Conservation (phyloP, 495 filamentous ascomycete genomes). For the Apodospora peruviana region DNA sequence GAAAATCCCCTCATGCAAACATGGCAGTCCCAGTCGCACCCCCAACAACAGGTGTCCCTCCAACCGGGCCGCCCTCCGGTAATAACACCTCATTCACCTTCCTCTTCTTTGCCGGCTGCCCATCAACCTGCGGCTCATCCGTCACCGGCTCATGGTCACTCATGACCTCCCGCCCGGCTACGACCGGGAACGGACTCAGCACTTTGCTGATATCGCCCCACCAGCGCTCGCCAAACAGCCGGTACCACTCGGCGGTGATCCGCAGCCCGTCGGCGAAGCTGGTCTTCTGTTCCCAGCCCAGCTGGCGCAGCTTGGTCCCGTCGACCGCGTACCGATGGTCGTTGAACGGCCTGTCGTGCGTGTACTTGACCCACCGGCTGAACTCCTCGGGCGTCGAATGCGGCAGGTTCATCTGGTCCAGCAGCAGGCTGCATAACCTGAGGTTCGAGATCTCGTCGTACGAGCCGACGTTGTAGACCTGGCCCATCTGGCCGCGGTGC, state of each 20-base stretch:
- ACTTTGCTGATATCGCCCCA: constrained; percentile 69
- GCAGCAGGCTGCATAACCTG: constrained; percentile 52
- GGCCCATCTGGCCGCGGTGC: constrained; percentile 59
- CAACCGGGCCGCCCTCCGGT: neutral
- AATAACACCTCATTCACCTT: constrained; percentile 21
- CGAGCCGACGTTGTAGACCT: constrained; percentile 71
- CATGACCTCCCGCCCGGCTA: constrained; percentile 44
- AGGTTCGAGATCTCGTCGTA: constrained; percentile 61
- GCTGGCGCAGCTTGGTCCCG: constrained; percentile 53
- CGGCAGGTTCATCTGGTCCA: constrained; percentile 45
- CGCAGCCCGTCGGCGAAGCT: constrained; percentile 56
- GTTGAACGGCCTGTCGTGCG: constrained; percentile 67
- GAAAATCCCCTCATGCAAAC: too few species aligned
- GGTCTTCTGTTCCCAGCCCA: constrained; percentile 65
- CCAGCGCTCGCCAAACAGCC: constrained; percentile 55
- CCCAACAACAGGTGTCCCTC: too few species aligned
- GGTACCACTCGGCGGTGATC: constrained; percentile 68
- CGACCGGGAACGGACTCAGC: constrained; percentile 53
- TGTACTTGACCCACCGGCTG: constrained; percentile 55
- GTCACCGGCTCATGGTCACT: constrained; percentile 44
- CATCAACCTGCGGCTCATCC: constrained; percentile 30
- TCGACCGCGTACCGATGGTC: constrained; percentile 66
- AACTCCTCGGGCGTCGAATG: constrained; percentile 38
- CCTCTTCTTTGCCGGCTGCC: constrained; percentile 23
- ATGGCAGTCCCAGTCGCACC: too few species aligned